Evolutionary conservation across 805 yeast genomes (phyloP).

Genomic region (Lipomyces yamanashiensis): DNA sequence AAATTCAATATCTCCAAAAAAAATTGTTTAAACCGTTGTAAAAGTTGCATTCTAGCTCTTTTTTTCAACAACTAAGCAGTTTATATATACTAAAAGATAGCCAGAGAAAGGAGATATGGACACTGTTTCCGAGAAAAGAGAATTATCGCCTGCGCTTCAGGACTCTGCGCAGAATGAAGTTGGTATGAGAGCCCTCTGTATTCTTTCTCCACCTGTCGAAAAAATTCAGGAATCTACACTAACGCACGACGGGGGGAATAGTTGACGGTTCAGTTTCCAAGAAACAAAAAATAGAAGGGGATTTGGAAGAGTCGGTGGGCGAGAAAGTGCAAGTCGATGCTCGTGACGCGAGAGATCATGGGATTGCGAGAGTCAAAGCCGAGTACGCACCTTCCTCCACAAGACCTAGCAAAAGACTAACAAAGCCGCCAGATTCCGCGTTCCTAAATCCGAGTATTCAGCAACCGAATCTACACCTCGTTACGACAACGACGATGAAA

Average conservation of each 20-base stretch:
- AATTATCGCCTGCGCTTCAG: too few relatives aligned
- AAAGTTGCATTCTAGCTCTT: too few relatives aligned
- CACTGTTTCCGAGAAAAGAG: too few relatives aligned
- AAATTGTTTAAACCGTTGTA: too few relatives aligned
- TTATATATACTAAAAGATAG: too few relatives aligned
- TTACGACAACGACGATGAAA: slow-evolving; percentile 1
- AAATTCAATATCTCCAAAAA: too few relatives aligned
- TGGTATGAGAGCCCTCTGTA: too few relatives aligned
- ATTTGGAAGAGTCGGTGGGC: neutral
- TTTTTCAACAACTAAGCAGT: too few relatives aligned
- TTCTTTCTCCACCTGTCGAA: neutral
- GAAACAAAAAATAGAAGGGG: neutral
- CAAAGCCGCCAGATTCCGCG: slow-evolving; percentile 5
- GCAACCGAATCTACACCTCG: slow-evolving; percentile 1
- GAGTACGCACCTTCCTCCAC: slow-evolving; percentile 59
- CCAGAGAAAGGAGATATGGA: too few relatives aligned
- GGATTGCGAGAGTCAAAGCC: slow-evolving; percentile 76
- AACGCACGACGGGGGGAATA: too few relatives aligned
- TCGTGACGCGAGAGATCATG: slow-evolving; percentile 48
- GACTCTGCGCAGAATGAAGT: too few relatives aligned
- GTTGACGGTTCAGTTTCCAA: neutral
- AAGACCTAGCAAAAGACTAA: neutral
- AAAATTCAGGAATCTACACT: neutral
- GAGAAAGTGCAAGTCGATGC: neutral
- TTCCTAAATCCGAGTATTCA: neutral